Percentiles rank a stretch among this genome's conserved stretches.
phyloP scores from a whole-genome alignment of 2,329 filamentous ascomycete species.

The Pyrenophora graminea region DNA sequence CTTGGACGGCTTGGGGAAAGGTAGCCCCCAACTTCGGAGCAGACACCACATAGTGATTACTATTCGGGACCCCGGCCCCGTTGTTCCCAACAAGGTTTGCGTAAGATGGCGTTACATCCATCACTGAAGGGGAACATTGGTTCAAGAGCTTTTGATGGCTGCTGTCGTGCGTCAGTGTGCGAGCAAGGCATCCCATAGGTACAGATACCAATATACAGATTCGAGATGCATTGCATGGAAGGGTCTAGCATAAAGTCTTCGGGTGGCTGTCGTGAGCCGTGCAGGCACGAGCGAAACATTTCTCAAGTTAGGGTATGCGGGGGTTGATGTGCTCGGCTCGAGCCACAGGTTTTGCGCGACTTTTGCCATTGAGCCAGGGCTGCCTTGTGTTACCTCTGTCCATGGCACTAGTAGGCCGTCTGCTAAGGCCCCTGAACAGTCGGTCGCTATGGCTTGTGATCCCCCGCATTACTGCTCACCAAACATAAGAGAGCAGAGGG shows the following conservation, averaged over 20 bases:
- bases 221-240: too few species aligned
- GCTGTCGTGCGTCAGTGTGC: not conserved
- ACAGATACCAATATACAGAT: not conserved
- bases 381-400: constrained; percentile 15
- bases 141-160: not conserved
- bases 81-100: constrained; percentile 20
- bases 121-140: not conserved
- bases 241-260: not conserved
- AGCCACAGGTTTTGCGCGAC: constrained; percentile 25
- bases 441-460: constrained; percentile 26
- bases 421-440: constrained; percentile 12
- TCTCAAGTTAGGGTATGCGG: constrained; percentile 13
- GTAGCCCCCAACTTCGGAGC: constrained; percentile 10
- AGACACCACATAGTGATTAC: constrained; percentile 9
- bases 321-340: constrained; percentile 16
- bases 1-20: constrained; percentile 15
- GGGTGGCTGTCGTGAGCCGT: not conserved
- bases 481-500: constrained; percentile 11
- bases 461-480: constrained; percentile 11
- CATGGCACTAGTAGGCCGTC: constrained; percentile 4
- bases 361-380: constrained; percentile 27
- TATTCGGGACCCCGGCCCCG: constrained; percentile 10
- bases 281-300: constrained; percentile 5
- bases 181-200: constrained; percentile 5
- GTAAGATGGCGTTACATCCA: constrained; percentile 21